A percentile compares a stretch with the other conserved stretches of the same genome.
phyloP scores from a whole-genome alignment of 2,329 filamentous ascomycete genomes.

The Fusarium setosum region DNA sequence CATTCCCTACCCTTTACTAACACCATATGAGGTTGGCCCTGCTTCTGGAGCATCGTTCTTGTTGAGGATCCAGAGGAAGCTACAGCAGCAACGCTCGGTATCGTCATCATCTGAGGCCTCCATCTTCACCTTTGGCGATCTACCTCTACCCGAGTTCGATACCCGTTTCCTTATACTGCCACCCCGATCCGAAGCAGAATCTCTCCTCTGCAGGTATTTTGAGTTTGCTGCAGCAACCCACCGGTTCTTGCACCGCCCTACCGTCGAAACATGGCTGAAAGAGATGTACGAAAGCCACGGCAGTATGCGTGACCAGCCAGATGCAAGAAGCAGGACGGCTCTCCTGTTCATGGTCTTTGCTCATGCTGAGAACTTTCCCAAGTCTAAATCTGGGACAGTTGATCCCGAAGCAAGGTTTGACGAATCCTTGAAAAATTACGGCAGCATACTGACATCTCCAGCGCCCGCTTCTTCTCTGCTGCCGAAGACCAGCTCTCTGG shows the following conservation, averaged over 20 bases:
- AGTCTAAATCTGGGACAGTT: constrained; percentile 28
- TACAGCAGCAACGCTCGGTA: constrained; percentile 49
- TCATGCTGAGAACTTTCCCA: constrained; percentile 57
- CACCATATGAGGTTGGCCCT: constrained; percentile 30
- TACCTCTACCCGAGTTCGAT: constrained; percentile 54
- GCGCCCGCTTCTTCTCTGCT: constrained; percentile 47
- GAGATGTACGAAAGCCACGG: constrained; percentile 50
- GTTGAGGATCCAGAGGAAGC: constrained; percentile 43
- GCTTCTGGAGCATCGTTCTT: constrained; percentile 35
- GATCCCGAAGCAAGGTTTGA: constrained; percentile 7
- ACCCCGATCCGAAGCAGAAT: constrained; percentile 45
- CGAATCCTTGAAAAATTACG: background rate
- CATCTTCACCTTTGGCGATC: constrained; percentile 61
- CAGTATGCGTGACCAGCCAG: constrained; percentile 31
- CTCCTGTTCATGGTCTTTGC: constrained; percentile 63
- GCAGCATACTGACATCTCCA: constrained; percentile 11
- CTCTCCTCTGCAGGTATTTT: constrained; percentile 61
- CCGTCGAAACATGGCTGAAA: constrained; percentile 58
- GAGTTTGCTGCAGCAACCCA: constrained; percentile 67
- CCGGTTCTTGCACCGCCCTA: constrained; percentile 63
- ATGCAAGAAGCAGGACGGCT: constrained; percentile 47
- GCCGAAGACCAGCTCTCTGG: constrained; percentile 50
- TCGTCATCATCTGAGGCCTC: constrained; percentile 53
- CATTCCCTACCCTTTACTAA: background rate
- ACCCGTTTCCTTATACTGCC: constrained; percentile 52